Conservation (phyloP, 2,329 filamentous ascomycete species). For the Annulohypoxylon truncatum region DNA sequence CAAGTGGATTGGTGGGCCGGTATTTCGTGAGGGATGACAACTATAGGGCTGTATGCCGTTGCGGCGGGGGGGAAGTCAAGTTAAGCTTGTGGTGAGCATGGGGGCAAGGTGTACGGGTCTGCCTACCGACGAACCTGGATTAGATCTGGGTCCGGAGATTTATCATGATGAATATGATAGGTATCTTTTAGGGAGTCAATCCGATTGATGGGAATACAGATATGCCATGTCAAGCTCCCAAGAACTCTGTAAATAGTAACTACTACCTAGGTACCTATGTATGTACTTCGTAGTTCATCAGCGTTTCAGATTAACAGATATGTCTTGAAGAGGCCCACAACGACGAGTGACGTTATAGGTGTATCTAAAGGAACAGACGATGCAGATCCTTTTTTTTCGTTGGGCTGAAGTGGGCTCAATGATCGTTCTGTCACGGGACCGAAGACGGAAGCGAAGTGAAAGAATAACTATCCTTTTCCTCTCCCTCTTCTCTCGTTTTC, state of each 20-base stretch:
- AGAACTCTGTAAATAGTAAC: conserved; percentile 33
- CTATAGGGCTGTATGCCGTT: conserved; percentile 3
- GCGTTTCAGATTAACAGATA: conserved; percentile 26
- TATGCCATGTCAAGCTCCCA: conserved; percentile 18
- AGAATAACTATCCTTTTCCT: not conserved
- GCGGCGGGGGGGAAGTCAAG: conserved; percentile 8
- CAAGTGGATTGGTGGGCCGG: not conserved
- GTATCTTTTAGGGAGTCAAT: conserved; percentile 17
- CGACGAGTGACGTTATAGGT: not conserved
- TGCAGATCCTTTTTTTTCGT: not conserved
- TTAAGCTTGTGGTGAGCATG: conserved; percentile 21
- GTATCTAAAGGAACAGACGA: not conserved
- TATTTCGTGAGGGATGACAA: not conserved
- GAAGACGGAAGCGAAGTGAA: not conserved
- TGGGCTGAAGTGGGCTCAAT: not conserved
- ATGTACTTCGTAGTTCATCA: conserved; percentile 3
- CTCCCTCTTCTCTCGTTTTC: not conserved
- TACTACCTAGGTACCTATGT: too few species aligned
- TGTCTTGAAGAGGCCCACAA: conserved; percentile 12
- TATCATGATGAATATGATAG: conserved; percentile 14
- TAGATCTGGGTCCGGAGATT: conserved; percentile 29
- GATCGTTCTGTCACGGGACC: conserved; percentile 9
- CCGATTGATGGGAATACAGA: conserved; percentile 10
- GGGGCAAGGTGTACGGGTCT: conserved; percentile 35
- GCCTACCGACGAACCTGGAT: conserved; percentile 17